A percentile compares a stretch with the other conserved stretches of the same genome.
phyloP scores from a whole-genome alignment of 805 yeast genomes.

The Saccharomycopsis sp. region DNA sequence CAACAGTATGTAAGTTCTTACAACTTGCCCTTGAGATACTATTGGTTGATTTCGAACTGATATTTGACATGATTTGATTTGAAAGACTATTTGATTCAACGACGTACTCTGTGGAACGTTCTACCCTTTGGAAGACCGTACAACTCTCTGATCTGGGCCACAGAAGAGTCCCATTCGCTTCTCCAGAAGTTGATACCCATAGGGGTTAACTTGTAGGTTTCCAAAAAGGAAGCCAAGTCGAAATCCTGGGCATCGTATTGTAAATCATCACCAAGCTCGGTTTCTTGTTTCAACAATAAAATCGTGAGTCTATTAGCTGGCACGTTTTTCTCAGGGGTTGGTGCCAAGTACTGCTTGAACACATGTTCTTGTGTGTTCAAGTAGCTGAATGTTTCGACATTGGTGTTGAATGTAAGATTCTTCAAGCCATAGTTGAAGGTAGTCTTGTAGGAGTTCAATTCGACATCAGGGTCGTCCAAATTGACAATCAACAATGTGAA shows the following conservation, averaged over 20 bases:
- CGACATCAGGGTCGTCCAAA: slow-evolving; percentile 83
- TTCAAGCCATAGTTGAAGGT: slow-evolving; percentile 69
- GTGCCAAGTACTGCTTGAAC: slow-evolving; percentile 61
- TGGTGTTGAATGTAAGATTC: slow-evolving; percentile 52
- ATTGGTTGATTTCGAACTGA: no score
- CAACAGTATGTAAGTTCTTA: no score
- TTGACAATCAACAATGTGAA: slow-evolving; percentile 79
- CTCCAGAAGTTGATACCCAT: slow-evolving; percentile 94
- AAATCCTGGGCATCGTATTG: slow-evolving; percentile 41
- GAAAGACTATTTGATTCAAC: no score
- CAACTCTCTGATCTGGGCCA: slow-evolving; percentile 53
- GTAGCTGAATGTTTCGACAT: slow-evolving; percentile 47
- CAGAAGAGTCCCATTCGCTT: slow-evolving; percentile 70
- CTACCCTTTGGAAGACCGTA: slow-evolving; percentile 71
- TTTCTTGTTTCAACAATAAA: slow-evolving; percentile 81
- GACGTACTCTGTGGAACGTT: slow-evolving; percentile 60
- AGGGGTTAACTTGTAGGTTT: slow-evolving; percentile 47
- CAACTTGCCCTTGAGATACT: no score
- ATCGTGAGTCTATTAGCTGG: slow-evolving; percentile 75
- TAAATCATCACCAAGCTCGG: slow-evolving; percentile 21
- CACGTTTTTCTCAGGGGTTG: slow-evolving; percentile 82
- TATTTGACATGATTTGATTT: no score
- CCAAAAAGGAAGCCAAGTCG: slow-evolving; percentile 63
- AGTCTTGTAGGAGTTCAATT: slow-evolving; percentile 58
- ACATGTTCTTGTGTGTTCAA: slow-evolving; percentile 26